Conservation (phyloP, 1,284 basidiomycete genomes). For the Cutaneotrichosporon arboriforme region DNA sequence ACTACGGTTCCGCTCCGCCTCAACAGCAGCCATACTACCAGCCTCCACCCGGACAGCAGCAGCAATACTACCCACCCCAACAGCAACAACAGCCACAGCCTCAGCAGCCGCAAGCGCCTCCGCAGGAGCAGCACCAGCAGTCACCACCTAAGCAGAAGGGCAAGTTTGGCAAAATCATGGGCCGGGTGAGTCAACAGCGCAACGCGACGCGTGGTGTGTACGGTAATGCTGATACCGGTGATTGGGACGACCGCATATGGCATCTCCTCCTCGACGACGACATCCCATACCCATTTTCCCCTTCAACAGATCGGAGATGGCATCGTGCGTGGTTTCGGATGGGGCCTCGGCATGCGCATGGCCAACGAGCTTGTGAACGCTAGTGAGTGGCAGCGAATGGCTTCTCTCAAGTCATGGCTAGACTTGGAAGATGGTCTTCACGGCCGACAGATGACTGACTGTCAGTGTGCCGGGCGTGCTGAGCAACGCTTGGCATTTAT, state of each 20-base stretch:
- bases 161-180: slow-evolving; percentile 1
- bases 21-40: slow-evolving; percentile 2
- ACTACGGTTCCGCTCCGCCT: not conserved
- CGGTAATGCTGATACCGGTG: no score
- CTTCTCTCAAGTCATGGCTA: no score
- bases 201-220: not conserved
- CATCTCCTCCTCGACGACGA: no score
- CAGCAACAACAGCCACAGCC: not conserved
- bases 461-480: no score
- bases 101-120: not conserved
- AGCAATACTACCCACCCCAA: not conserved
- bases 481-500: no score
- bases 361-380: slow-evolving; percentile 9
- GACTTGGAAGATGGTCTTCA: no score
- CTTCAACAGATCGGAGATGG: slow-evolving; percentile 9
- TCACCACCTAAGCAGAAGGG: slow-evolving; percentile 3
- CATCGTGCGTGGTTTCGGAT: slow-evolving; percentile 8
- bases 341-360: slow-evolving; percentile 9
- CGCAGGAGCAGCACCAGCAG: slow-evolving; percentile 5
- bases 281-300: no score
- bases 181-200: not conserved
- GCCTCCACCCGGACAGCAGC: not conserved
- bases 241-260: no score
- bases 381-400: no score
- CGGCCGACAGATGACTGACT: no score